These are phyloP conservation scores for Pistacia vera DNA, from an alignment of 345 rosid species.

Conservation along the genomic window DNA sequence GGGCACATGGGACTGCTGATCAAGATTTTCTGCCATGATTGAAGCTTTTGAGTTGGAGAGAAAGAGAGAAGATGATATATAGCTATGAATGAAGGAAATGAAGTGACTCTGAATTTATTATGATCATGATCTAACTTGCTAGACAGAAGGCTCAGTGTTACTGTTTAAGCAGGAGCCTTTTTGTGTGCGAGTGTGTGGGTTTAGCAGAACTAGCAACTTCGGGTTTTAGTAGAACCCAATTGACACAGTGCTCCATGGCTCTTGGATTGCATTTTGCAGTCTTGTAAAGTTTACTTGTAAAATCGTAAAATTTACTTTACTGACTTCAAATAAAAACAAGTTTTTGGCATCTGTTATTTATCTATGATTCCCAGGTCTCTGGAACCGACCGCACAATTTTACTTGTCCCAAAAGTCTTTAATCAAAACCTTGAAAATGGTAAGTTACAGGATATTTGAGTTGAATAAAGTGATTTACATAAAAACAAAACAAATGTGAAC, in stretches of 20 bases:
- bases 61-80: not conserved
- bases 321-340: too few relatives aligned
- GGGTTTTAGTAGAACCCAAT: too few relatives aligned
- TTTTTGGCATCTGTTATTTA: too few relatives aligned
- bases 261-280: not conserved
- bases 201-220: too few relatives aligned
- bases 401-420: too few relatives aligned
- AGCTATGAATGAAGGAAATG: not conserved
- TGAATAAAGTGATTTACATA: not conserved
- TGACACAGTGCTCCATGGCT: too few relatives aligned
- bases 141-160: not conserved
- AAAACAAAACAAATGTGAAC: not conserved
- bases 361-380: too few relatives aligned
- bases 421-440: not conserved
- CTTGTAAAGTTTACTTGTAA: not conserved
- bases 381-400: too few relatives aligned
- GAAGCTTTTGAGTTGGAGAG: not conserved
- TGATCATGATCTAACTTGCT: not conserved
- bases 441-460: not conserved
- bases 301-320: too few relatives aligned
- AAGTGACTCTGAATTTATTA: not conserved
- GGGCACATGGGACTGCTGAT: slow-evolving; percentile 29
- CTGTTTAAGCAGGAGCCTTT: not conserved
- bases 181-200: not conserved
- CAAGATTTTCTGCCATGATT: slow-evolving; percentile 35